Evolutionary conservation across 495 filamentous ascomycete genomes (phyloP).

Genomic region (Lasiosphaeria hispida): DNA sequence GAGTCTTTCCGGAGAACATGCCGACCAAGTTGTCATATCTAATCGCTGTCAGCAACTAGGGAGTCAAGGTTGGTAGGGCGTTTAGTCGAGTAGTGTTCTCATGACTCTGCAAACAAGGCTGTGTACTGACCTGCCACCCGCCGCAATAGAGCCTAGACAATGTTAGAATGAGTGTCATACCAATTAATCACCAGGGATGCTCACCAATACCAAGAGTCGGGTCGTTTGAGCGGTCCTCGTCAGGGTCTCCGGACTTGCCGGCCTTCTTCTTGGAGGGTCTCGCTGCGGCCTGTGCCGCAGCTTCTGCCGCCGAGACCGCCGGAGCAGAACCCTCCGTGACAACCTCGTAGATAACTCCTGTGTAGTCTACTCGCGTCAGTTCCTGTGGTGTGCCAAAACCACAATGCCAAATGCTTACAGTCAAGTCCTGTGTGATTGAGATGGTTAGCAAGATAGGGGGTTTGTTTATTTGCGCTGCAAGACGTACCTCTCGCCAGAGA

Average conservation of each 20-base stretch:
- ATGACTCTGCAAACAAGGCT: too few relatives aligned
- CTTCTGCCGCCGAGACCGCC: slow-evolving; percentile 7
- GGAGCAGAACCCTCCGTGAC: slow-evolving; percentile 38
- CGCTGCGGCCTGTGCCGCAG: slow-evolving; percentile 45
- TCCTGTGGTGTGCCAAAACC: too few relatives aligned
- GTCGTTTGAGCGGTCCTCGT: slow-evolving; percentile 81
- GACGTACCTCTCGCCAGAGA: slow-evolving; percentile 61
- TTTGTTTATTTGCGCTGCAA: neutral
- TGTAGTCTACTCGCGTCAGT: slow-evolving; percentile 59
- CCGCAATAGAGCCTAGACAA: slow-evolving; percentile 59
- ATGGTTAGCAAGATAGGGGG: neutral
- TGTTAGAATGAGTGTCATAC: slow-evolving; percentile 81
- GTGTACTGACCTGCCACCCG: slow-evolving; percentile 58
- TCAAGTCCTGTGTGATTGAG: slow-evolving; percentile 58
- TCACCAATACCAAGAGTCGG: slow-evolving; percentile 74
- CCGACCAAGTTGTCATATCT: slow-evolving; percentile 89
- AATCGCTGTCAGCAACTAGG: too few relatives aligned
- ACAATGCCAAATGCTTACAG: slow-evolving; percentile 31
- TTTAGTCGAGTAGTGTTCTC: too few relatives aligned
- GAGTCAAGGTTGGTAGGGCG: too few relatives aligned
- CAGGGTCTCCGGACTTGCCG: slow-evolving; percentile 52
- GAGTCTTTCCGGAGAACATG: slow-evolving; percentile 78
- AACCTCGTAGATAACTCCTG: slow-evolving; percentile 90
- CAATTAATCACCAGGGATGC: slow-evolving; percentile 60
- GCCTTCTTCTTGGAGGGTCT: slow-evolving; percentile 55